phyloP scores from a whole-genome alignment of 192 early-diverging fungal genomes.

The Mortierella hygrophila region DNA sequence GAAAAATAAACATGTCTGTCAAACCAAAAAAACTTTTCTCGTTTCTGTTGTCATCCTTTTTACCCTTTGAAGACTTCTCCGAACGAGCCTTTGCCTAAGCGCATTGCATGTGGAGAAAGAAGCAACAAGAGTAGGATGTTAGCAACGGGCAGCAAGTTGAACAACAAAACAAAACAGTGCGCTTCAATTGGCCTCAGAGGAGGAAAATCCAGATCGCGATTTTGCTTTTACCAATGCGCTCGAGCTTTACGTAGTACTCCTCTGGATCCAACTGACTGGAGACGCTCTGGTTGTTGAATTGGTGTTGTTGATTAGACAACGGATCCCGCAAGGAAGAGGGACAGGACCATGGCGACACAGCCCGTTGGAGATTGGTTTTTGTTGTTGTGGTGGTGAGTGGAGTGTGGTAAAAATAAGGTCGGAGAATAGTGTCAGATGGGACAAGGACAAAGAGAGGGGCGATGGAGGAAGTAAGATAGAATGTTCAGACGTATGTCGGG shows the following conservation, averaged over 20 bases:
- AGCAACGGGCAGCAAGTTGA: not conserved
- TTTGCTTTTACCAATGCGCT: conserved; percentile 69
- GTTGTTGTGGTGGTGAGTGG: not conserved
- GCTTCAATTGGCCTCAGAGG: not conserved
- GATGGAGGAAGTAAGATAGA: not conserved
- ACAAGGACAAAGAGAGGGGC: not conserved
- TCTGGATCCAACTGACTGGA: conserved; percentile 70
- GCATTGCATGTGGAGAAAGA: conserved; percentile 18
- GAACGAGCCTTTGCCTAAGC: conserved; percentile 79
- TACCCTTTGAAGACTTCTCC: conserved; percentile 90
- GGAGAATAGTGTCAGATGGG: not conserved
- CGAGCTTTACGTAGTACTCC: conserved; percentile 74
- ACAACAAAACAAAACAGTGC: not conserved
- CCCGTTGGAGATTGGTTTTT: not conserved
- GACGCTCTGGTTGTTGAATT: conserved; percentile 34
- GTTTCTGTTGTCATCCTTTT: conserved; percentile 13
- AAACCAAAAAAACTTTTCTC: no score
- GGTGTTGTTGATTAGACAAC: not conserved
- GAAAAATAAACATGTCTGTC: not conserved
- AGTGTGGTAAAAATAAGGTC: not conserved
- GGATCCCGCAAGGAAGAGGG: not conserved
- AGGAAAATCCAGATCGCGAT: not conserved
- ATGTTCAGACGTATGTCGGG: conserved; percentile 7
- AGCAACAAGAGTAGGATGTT: not conserved
- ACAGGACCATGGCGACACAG: not conserved